A percentile compares a stretch with the other conserved stretches of the same genome.
Evolutionary conservation across 2,329 filamentous ascomycete genomes (phyloP).

Genomic region (Cyclaneusma minus): DNA sequence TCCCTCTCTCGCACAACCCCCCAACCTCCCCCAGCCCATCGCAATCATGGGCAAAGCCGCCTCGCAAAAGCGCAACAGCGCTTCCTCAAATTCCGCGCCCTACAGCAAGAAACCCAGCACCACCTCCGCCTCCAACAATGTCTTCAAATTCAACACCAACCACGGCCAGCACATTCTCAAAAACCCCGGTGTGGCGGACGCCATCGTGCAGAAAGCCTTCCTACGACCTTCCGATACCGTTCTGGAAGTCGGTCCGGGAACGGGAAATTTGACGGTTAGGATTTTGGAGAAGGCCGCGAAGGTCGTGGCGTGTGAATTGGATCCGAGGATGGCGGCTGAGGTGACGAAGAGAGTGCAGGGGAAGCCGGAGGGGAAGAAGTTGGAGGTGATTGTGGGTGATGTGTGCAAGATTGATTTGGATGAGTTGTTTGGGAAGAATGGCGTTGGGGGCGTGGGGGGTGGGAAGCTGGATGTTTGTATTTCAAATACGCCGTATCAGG

Average conservation of each 20-base stretch:
- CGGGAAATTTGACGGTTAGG: slow-evolving; percentile 75
- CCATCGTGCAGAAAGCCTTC: slow-evolving; percentile 72
- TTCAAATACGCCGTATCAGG: slow-evolving; percentile 48
- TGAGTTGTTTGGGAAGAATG: slow-evolving; percentile 42
- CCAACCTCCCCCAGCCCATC: neutral
- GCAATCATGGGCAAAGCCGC: slow-evolving; percentile 19
- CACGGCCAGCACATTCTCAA: slow-evolving; percentile 82
- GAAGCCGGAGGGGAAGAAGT: slow-evolving; percentile 64
- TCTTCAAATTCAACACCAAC: slow-evolving; percentile 95
- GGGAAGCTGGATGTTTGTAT: slow-evolving; percentile 65
- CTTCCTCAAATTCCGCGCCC: slow-evolving; percentile 10
- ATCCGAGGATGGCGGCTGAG: slow-evolving; percentile 93
- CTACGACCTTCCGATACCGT: slow-evolving; percentile 85
- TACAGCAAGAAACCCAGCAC: slow-evolving; percentile 16
- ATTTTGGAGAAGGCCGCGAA: slow-evolving; percentile 82
- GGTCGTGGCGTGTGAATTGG: slow-evolving; percentile 73
- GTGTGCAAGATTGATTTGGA: slow-evolving; percentile 88
- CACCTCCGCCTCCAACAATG: slow-evolving; percentile 46
- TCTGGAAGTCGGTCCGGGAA: slow-evolving; percentile 83
- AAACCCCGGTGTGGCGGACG: slow-evolving; percentile 71
- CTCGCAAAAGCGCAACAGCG: slow-evolving; percentile 16
- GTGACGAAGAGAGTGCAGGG: slow-evolving; percentile 88
- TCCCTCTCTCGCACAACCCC: too few species aligned
- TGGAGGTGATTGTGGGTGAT: slow-evolving; percentile 83
- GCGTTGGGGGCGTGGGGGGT: too few species aligned